Percentiles rank a stretch among this genome's conserved stretches.
Conservation (phyloP, 2,329 filamentous ascomycete genomes). For the Alternaria brassicae region DNA sequence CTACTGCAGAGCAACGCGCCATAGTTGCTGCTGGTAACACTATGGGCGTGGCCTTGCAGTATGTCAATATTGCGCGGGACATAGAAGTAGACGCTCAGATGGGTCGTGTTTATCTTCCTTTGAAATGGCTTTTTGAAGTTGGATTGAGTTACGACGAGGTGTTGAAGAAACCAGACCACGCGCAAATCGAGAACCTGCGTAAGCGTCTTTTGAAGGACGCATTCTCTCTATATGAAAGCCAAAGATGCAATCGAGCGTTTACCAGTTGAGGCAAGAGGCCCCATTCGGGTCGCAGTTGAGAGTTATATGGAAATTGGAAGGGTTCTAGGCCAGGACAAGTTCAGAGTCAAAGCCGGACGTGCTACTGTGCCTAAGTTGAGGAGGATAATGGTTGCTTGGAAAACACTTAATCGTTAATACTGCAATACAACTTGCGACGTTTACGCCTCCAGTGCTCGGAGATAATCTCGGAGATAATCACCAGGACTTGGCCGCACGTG, state of each 20-base stretch:
- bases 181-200: constrained; percentile 60
- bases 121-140: constrained; percentile 67
- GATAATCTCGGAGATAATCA: constrained; percentile 5
- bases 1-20: constrained; percentile 44
- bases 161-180: constrained; percentile 58
- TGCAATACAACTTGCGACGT: not conserved
- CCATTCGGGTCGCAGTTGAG: constrained; percentile 73
- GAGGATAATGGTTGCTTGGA: constrained; percentile 66
- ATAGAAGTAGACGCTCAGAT: constrained; percentile 71
- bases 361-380: constrained; percentile 58
- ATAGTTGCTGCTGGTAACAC: constrained; percentile 65
- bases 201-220: constrained; percentile 65
- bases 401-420: constrained; percentile 53
- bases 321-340: constrained; percentile 60
- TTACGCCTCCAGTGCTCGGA: not conserved
- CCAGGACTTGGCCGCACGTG: constrained; percentile 3
- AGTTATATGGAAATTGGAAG: constrained; percentile 79
- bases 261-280: constrained; percentile 65
- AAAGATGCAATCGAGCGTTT: constrained; percentile 66
- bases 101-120: constrained; percentile 72
- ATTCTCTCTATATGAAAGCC: constrained; percentile 66
- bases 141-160: constrained; percentile 63
- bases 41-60: constrained; percentile 79
- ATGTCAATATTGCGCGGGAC: constrained; percentile 78
- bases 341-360: constrained; percentile 53